Evolutionary conservation across 495 filamentous ascomycete genomes (phyloP).

Genomic region (Geoglossum glabrum): DNA sequence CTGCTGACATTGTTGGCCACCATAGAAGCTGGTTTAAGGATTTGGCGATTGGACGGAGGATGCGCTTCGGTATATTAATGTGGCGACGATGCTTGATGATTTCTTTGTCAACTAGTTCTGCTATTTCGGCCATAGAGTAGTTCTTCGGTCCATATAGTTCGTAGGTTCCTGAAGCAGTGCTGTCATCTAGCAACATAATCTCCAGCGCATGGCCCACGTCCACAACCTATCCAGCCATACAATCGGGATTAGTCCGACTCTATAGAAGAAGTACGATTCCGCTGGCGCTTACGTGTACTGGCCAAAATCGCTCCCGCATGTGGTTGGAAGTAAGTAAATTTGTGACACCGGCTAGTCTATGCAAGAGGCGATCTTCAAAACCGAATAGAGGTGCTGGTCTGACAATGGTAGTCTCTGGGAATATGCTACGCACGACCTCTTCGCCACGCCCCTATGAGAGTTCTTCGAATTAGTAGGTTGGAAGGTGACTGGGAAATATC

Average conservation of each 20-base stretch:
- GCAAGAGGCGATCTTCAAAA: conserved; percentile 79
- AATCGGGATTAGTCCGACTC: conserved; percentile 8
- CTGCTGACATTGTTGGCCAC: conserved; percentile 71
- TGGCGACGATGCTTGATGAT: conserved; percentile 77
- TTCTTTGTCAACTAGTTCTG: conserved; percentile 72
- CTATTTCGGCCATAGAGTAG: conserved; percentile 75
- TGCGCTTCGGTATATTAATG: conserved; percentile 70
- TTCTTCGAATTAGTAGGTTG: not conserved
- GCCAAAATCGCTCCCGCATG: conserved; percentile 80
- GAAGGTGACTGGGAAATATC: not conserved
- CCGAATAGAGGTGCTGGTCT: conserved; percentile 87
- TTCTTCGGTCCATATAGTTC: conserved; percentile 91
- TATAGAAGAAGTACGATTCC: conserved; percentile 8
- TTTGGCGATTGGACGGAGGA: conserved; percentile 51
- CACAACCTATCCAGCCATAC: conserved; percentile 34
- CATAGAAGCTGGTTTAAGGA: conserved; percentile 62
- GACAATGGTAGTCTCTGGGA: conserved; percentile 95
- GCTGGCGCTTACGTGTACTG: conserved; percentile 57
- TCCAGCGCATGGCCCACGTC: conserved; percentile 82
- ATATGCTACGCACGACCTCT: conserved; percentile 68
- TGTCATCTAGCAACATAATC: conserved; percentile 74
- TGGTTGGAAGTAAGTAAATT: conserved; percentile 81
- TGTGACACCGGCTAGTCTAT: conserved; percentile 54
- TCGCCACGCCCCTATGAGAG: conserved; percentile 46
- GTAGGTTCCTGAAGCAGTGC: conserved; percentile 70